A percentile compares a stretch with the other conserved stretches of the same genome.
Evolutionary conservation across 2,329 filamentous ascomycete species (phyloP).

Genomic region (Fusarium sp.): DNA sequence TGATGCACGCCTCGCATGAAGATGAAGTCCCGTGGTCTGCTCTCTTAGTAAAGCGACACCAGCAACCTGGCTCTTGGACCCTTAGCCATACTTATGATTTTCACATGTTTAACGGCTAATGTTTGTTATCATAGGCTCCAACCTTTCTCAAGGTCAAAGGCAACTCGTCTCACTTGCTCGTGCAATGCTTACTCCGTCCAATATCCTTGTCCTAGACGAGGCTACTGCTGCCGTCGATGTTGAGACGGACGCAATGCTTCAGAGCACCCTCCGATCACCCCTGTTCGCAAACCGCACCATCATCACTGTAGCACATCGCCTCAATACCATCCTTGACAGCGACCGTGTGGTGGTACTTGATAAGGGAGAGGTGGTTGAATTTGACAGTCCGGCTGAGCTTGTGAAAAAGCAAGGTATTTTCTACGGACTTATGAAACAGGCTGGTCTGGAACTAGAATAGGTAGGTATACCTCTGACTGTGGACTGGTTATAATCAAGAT

Average conservation of each 20-base stretch:
- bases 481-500: constrained; percentile 16
- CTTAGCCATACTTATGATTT: constrained; percentile 3
- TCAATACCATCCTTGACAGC: constrained; percentile 92
- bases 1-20: constrained; percentile 52
- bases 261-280: constrained; percentile 70
- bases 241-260: constrained; percentile 74
- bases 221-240: constrained; percentile 83
- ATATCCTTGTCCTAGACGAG: constrained; percentile 97
- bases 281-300: constrained; percentile 92
- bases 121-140: constrained; percentile 73
- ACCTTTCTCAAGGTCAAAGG: constrained; percentile 93
- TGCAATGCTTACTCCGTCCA: constrained; percentile 92
- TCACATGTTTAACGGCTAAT: constrained; percentile 37
- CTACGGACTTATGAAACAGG: constrained; percentile 90
- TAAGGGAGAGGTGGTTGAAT: constrained; percentile 89
- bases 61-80: constrained; percentile 5
- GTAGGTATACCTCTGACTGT: neutral
- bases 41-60: constrained; percentile 14
- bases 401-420: constrained; percentile 82
- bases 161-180: constrained; percentile 94
- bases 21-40: constrained; percentile 48
- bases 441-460: constrained; percentile 72
- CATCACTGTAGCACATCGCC: constrained; percentile 97
- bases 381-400: constrained; percentile 85
- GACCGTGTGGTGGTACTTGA: constrained; percentile 96